Evolutionary conservation across 306 rosid species (phyloP).

Genomic region (Vicia villosa): DNA sequence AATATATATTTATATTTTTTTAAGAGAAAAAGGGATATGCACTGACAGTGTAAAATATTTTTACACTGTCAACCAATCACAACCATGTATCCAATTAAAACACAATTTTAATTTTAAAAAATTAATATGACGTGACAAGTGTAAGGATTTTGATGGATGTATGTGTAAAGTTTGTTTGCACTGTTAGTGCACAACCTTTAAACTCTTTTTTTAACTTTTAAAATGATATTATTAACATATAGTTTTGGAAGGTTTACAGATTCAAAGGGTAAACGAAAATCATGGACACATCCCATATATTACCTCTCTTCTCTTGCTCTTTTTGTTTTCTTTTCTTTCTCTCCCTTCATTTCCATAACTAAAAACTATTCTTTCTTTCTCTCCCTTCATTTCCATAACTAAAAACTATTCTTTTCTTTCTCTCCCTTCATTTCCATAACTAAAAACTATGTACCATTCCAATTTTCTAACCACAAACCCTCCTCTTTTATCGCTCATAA

Average conservation of each 20-base stretch:
- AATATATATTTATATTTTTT: too few species aligned
- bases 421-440: not conserved
- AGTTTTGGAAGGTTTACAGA: slow-evolving; percentile 20
- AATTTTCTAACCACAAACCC: slow-evolving; percentile 36
- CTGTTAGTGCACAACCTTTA: too few species aligned
- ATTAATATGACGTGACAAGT: too few species aligned
- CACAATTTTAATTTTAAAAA: too few species aligned
- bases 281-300: slow-evolving; percentile 1
- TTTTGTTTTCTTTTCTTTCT: not conserved
- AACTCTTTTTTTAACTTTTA: too few species aligned
- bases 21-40: too few species aligned
- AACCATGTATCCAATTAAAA: too few species aligned
- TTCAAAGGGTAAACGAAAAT: slow-evolving; percentile 44
- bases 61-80: too few species aligned
- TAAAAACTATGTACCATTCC: not conserved
- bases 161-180: too few species aligned
- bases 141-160: too few species aligned
- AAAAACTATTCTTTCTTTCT: not conserved
- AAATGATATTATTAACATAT: not conserved
- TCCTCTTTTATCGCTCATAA: slow-evolving; percentile 35
- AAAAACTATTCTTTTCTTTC: not conserved
- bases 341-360: not conserved
- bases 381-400: not conserved
- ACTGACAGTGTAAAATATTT: too few species aligned
- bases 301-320: not conserved